phyloP scores from a whole-genome alignment of 345 rosid genomes.

The Dovyalis caffra region DNA sequence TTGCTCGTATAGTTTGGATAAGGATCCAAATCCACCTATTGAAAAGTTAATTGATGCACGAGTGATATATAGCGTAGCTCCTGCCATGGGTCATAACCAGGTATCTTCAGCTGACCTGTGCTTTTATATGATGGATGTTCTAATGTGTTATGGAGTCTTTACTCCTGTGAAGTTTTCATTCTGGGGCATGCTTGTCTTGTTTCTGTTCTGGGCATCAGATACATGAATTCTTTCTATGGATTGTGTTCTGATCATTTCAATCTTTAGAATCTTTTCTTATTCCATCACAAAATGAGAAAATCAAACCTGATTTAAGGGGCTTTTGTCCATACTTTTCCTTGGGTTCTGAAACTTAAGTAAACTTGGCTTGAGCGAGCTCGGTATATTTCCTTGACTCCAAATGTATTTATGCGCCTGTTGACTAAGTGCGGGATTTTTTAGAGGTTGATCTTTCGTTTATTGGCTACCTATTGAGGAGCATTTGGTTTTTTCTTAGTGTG shows the following conservation, averaged over 20 bases:
- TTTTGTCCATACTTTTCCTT: background rate
- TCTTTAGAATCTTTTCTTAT: background rate
- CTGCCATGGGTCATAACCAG: constrained; percentile 94
- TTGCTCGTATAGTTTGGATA: constrained; percentile 38
- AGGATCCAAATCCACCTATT: constrained; percentile 32
- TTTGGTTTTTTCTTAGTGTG: no score
- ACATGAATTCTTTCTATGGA: background rate
- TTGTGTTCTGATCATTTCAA: background rate
- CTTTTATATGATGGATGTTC: background rate
- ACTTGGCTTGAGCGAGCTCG: no score
- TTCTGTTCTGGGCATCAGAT: no score
- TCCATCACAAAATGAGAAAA: background rate
- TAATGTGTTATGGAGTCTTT: background rate
- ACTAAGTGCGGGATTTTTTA: no score
- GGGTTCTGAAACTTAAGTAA: background rate
- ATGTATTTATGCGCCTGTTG: no score
- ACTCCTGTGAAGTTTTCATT: background rate
- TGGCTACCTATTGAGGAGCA: no score
- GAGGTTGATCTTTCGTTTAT: no score
- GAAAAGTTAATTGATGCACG: constrained; percentile 45
- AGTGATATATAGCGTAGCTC: constrained; percentile 67
- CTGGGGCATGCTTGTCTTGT: background rate
- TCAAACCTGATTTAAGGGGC: background rate
- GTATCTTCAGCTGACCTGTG: constrained; percentile 22
- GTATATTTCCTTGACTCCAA: no score